phyloP scores from a whole-genome alignment of 129 eudicot genomes.

The Flaveria trinervia region DNA sequence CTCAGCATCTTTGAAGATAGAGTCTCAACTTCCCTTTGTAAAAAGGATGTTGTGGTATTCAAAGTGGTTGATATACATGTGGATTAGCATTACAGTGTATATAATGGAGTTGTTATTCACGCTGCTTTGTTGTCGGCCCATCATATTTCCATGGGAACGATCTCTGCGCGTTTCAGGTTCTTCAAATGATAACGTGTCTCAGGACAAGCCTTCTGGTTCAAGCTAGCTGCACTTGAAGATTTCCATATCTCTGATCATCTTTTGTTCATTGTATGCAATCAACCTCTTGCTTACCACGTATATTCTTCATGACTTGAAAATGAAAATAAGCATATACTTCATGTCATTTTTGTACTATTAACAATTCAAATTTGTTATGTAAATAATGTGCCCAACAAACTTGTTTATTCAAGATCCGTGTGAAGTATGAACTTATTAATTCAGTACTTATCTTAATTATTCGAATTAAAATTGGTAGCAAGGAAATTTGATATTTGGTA shows the following conservation, averaged over 20 bases:
- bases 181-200: constrained; percentile 10
- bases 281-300: constrained; percentile 3
- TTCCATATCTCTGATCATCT: not conserved
- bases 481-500: too few relatives aligned
- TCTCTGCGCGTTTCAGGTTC: constrained; percentile 38
- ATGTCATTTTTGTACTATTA: not conserved
- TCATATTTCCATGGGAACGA: constrained; percentile 53
- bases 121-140: constrained; percentile 65
- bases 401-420: not conserved
- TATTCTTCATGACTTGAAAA: constrained; percentile 20
- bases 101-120: constrained; percentile 62
- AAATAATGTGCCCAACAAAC: not conserved
- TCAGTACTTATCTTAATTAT: not conserved
- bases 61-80: constrained; percentile 63
- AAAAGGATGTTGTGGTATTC: constrained; percentile 78
- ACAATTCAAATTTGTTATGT: not conserved
- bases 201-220: constrained; percentile 25
- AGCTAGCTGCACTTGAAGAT: constrained; percentile 30
- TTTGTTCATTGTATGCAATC: constrained; percentile 24
- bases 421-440: not conserved
- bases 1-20: constrained; percentile 56
- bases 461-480: too few relatives aligned
- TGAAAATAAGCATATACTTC: not conserved
- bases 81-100: constrained; percentile 63
- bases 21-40: constrained; percentile 75